Evolutionary conservation across 352 stramenopile species (phyloP), one percentile per base, ranked within the genome.

Genomic region (Globisporangium takayamanum): DNA sequence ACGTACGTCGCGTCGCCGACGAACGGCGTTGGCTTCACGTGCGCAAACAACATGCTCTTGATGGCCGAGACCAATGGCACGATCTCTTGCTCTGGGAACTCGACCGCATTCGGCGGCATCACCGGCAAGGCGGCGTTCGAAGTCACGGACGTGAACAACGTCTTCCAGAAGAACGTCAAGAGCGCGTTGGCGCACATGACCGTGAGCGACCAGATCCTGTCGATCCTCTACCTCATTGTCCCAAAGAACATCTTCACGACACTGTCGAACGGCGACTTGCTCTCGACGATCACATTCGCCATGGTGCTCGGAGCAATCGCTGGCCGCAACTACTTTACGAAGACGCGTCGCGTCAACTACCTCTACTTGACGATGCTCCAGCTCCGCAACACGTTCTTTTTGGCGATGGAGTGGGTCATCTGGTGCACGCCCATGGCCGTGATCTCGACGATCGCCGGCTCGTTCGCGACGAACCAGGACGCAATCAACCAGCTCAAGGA

Each of bases 341-440:
- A 83, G 59, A 78, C 76, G 0, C 70, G 74, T 4, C 59, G 53
- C 6, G 62, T 84, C n/a, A 87, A 88, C 50, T 88, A 88, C 59
- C 30, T 88, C 16, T 90, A 90, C 63, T 56, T 87, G 36, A 59
- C 78, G 50, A 57, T 88, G 22, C 53, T 90, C 7, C 82, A 92
- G 63, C 57, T 86, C 2, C 80, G 80, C 51, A 87, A 89, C 64
- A 80, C 78, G 15, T 82, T 90, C 58, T 88, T 90, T 54, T 47
- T 88, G 33, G 63, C 78, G 15, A 77, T 91, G 57, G 69, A 89
- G 58, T 89, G 76, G 70, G 71, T 86, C 41, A 88, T 89, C 28
- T 84, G 62, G 64, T 57, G 82, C 49, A 87, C 80, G n/a, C 78
- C 80, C 1, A 59, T 80, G 0, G 83, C 80, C 5, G 76, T 89